Base-by-base conservation (phyloP, 768 basidiomycete genomes). In the Podaxis sp. region DNA sequence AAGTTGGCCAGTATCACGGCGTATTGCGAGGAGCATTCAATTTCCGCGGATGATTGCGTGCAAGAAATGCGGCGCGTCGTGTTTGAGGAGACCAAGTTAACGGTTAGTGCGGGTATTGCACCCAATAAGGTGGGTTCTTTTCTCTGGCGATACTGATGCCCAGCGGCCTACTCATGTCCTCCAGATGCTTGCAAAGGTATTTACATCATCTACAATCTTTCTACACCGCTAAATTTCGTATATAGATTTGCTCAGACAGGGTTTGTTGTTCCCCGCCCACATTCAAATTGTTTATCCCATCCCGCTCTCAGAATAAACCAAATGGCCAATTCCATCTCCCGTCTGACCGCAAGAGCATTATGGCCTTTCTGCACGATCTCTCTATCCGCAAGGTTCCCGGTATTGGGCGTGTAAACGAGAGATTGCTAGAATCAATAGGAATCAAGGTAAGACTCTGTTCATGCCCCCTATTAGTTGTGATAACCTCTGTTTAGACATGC, bases 31-130 rank as follows among this genome's bases (percentile, higher is more conserved):
- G 79, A 83, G 48, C 83, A 91, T 71, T 67, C 77, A 9, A 66
- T 94, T 55, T 79, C 80, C 1, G 81, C 89, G 0, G 86, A 85
- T 32, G 86, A 87, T 48, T 95, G 93, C 67, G 91, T 96, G 11
- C 73, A 81, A 55, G 80, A 89, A 63, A 89, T 99, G 76, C 79
- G 97, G 23, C 79, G 78, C 25, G 78, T 77, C 44, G 91, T 98
- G 2, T 79, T 87, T 57, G 77, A 78, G 16, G 90, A 90, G 72
- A 98, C 95, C 2, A 83, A 83, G 56, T 71, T 98, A 53, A 98
- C 97, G 2, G 93, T 91, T 55, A 95, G 92, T 65, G 95, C 95
- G 32, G 97, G 97, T 2, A 94, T 98, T 60, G 95, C 96, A 0
- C 91, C 96, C 1, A 98, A 95, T 74, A 91, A 90, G 81, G 94